These are phyloP conservation scores for Citrus cavaleriei DNA, from an alignment of 345 rosid genomes.

Conservation along the genomic window DNA sequence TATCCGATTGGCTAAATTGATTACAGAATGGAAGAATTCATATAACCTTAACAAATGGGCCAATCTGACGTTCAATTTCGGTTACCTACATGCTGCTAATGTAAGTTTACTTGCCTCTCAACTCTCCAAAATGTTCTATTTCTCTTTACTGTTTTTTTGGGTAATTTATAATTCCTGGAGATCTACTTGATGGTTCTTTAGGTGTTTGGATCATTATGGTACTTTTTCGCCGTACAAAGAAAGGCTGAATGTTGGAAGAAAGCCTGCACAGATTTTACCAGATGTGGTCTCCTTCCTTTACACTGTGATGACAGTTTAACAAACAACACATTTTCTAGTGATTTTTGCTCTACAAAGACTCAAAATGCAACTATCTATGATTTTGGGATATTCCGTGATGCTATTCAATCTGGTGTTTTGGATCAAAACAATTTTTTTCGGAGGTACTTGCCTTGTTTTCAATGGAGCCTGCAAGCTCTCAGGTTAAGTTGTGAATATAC, in stretches of 20 bases:
- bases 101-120: slow-evolving; percentile 13
- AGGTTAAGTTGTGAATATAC: neutral
- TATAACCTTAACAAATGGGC: slow-evolving; percentile 35
- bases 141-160: neutral
- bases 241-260: neutral
- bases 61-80: slow-evolving; percentile 26
- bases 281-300: neutral
- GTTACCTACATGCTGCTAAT: slow-evolving; percentile 33
- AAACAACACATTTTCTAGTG: neutral
- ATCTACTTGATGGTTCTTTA: neutral
- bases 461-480: neutral
- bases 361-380: neutral
- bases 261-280: neutral
- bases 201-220: neutral
- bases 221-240: neutral
- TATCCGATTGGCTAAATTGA: slow-evolving; percentile 24
- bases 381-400: neutral
- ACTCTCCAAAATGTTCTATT: too few species aligned
- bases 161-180: neutral
- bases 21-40: slow-evolving; percentile 26
- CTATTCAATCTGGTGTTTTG: neutral
- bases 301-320: neutral
- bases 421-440: too few species aligned
- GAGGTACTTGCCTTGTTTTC: neutral
- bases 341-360: neutral